phyloP scores from a whole-genome alignment of 371 early-diverging fungal species.

The Gilbertella persicaria region DNA sequence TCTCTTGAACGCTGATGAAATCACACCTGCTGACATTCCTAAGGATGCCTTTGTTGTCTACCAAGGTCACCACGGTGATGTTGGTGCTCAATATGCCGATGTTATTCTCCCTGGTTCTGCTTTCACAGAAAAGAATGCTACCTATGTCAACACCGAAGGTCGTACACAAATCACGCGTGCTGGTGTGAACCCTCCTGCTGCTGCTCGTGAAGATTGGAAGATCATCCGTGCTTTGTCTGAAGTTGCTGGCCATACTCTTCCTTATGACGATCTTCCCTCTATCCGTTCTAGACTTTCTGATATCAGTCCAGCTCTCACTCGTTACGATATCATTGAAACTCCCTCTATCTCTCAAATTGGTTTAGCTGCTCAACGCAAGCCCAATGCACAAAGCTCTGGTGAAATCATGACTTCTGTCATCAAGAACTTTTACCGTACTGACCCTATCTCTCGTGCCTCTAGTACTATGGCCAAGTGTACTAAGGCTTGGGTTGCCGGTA shows the following conservation, averaged over 20 bases:
- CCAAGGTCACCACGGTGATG: constrained; percentile 98
- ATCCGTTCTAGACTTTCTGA: constrained; percentile 87
- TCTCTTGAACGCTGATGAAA: constrained; percentile 92
- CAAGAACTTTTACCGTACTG: constrained; percentile 93
- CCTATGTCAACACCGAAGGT: constrained; percentile 93
- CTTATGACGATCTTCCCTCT: constrained; percentile 84
- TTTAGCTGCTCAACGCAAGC: constrained; percentile 55
- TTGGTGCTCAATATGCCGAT: constrained; percentile 93
- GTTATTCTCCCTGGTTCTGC: constrained; percentile 96
- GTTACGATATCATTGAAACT: constrained; percentile 71
- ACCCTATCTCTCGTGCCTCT: constrained; percentile 90
- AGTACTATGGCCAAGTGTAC: constrained; percentile 98
- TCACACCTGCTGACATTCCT: constrained; percentile 74
- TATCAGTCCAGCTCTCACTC: constrained; percentile 82
- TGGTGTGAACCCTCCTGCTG: constrained; percentile 89
- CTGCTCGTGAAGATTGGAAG: constrained; percentile 98
- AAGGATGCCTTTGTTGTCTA: constrained; percentile 96
- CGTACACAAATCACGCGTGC: constrained; percentile 91
- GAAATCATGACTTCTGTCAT: constrained; percentile 61
- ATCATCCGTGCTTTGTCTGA: constrained; percentile 96
- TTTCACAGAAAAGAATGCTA: constrained; percentile 96
- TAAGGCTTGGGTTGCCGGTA: constrained; percentile 50
- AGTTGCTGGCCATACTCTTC: constrained; percentile 80
- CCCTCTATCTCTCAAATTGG: constrained; percentile 65
- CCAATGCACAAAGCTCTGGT: constrained; percentile 46